Evolutionary conservation across 1,139 yeast species (phyloP), one percentile per base, ranked within the genome.

Genomic region (Hyphopichia wangnamkhiaoensis): DNA sequence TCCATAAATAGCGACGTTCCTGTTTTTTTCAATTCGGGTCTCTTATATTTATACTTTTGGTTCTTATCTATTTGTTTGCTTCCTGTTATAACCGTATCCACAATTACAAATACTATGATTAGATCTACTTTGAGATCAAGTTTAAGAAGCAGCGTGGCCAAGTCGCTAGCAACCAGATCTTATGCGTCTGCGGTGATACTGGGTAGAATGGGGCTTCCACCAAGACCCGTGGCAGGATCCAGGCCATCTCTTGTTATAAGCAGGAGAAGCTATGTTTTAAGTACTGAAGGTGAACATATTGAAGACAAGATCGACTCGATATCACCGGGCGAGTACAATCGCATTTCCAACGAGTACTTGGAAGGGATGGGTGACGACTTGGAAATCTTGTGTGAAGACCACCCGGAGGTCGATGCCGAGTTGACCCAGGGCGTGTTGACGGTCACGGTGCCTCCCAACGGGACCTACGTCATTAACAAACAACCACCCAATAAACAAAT

Each of bases 401-500:
- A 69, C 35, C 81, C 84, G 5, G 76, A 76, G 31, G 63, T 86
- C 9, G 96, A 90, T 49, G 80, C 82, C n/a, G 97, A 90, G 52
- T 74, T 84, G 43, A 74, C 81, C 56, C 91, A 85, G 44, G 97
- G 97, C 3, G 96, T 90, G 10, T 64, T 90, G 66, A 82, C 91
- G 2, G 61, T 90, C 44, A 74, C 71, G 3, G 58, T 85, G 25
- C 86, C 89, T 2, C 76, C 80, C 2, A 65, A 71, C 27, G 96
- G 96, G 2, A 79, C 91, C 2, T 90, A 90, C 58, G 95, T 90
- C 25, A 82, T 91, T 51, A 91, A 90, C 66, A 88, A 88, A 57
- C 96, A 91, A 63, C 96, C 97, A 1, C 95, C 96, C 2, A 90
- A 88, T 61, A 84, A 84, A 61, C 98, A 90, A 59, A 83, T 90